Base-by-base conservation (phyloP, 768 basidiomycete species). In the Mycena sanguinolenta region DNA sequence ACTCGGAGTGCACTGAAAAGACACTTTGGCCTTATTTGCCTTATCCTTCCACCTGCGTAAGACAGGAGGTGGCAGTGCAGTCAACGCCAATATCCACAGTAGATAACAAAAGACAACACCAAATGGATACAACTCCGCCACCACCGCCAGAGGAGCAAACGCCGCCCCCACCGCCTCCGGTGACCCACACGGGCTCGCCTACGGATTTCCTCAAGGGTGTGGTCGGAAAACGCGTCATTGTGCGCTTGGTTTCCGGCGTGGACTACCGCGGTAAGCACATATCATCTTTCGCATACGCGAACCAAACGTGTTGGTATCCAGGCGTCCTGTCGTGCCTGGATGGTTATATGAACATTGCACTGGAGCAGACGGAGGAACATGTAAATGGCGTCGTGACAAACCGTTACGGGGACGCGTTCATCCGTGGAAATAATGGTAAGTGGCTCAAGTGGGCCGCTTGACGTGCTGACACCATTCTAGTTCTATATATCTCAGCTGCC, bases 271-370 rank as follows among this genome's bases (percentile, higher is more conserved):
- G 97, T 95, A 19, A 17, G 49, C 19, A 66, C 49, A 88, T 5
- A 14, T 30, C 27, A 63, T 52, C 9, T 30, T 7, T 8, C 16
- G 14, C 44, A 9, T 46, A 17, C 21, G n/a, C 44, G 21, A 17
- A n/a, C 44, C n/a, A n/a, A 46, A 23, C 21, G 19, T 46, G n/a
- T n/a, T n/a, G 44, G 19, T n/a, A 21, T 9, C 17, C 53, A 99
- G 97, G 97, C 23, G 87, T 96, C 4, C 83, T 99, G 17, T 97
- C 96, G 4, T 99, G 98, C 77, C 87, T 99, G 27, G 98, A 99
- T 81, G 97, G 97, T 0, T 99, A 98, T 81, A 99, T 99, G 98
- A 99, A 99, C 82, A 97, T 99, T 58, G 98, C 96, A 17, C 83
- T 99, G 39, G 98, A 99, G 82, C 95, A 98, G 80, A 98, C 97